These are phyloP conservation scores for Amoebophrya sp. DNA, from an alignment of 169 alveolate species.

Conservation along the genomic window DNA sequence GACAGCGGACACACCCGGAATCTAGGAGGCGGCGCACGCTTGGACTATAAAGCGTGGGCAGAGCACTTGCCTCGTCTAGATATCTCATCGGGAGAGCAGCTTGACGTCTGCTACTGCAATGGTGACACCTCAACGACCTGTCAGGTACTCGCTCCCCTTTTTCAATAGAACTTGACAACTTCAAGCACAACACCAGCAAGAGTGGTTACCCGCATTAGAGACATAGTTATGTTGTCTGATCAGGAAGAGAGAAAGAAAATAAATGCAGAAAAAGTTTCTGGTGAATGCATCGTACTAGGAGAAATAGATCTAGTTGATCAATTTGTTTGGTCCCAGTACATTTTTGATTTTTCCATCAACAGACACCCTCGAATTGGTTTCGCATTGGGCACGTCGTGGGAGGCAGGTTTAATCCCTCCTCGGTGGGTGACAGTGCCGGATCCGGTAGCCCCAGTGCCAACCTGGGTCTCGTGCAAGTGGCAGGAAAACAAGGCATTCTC, in stretches of 20 bases:
- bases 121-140: neutral
- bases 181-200: no score
- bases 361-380: neutral
- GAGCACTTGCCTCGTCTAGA: neutral
- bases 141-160: neutral
- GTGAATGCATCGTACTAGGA: no score
- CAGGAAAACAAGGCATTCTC: neutral
- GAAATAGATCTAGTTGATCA: no score
- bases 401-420: neutral
- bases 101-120: neutral
- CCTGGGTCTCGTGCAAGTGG: neutral
- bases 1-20: neutral
- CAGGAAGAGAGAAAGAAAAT: no score
- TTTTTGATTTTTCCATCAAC: neutral
- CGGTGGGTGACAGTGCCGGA: neutral
- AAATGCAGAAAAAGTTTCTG: no score
- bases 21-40: neutral
- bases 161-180: no score
- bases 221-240: no score
- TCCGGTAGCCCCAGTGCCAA: neutral
- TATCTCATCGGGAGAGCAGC: neutral
- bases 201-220: no score
- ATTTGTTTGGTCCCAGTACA: no score
- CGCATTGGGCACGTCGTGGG: neutral
- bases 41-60: neutral